Conservation (phyloP, 1,139 yeast genomes). For the Candida neerlandica region DNA sequence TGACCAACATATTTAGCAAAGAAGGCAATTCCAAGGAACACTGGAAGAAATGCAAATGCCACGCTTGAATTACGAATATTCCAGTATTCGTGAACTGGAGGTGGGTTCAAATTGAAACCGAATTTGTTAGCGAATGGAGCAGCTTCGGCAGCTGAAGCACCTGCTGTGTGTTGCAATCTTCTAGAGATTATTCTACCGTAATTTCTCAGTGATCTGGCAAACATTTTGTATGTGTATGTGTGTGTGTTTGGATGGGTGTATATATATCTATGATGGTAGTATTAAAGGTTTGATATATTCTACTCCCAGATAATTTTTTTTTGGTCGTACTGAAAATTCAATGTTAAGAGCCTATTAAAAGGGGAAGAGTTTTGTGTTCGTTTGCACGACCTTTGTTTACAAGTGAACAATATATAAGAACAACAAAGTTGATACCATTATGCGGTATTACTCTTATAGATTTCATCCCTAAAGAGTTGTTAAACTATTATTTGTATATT, state of each 20-base stretch:
- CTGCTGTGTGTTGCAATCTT: slow-evolving; percentile 37
- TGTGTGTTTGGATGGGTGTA: too few species aligned
- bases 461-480: too few species aligned
- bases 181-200: slow-evolving; percentile 19
- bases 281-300: slow-evolving; percentile 2
- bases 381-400: not conserved
- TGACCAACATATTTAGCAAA: slow-evolving; percentile 35
- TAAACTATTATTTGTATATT: too few species aligned
- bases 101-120: slow-evolving; percentile 48
- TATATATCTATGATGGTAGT: not conserved
- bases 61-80: slow-evolving; percentile 41
- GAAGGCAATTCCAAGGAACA: slow-evolving; percentile 39
- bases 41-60: slow-evolving; percentile 42
- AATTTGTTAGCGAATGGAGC: slow-evolving; percentile 43
- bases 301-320: slow-evolving; percentile 1
- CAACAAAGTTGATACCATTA: too few species aligned
- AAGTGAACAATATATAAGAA: too few species aligned
- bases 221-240: slow-evolving; percentile 22
- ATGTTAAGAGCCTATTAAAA: not conserved
- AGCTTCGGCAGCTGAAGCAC: slow-evolving; percentile 24
- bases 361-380: not conserved
- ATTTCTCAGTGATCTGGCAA: slow-evolving; percentile 30
- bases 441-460: too few species aligned
- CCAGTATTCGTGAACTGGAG: slow-evolving; percentile 54
- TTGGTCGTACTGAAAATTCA: slow-evolving; percentile 5